A percentile compares a stretch with the other conserved stretches of the same genome.
phyloP scores from a whole-genome alignment of 2,329 filamentous ascomycete genomes.

The Neofusicoccum umdonicola region DNA sequence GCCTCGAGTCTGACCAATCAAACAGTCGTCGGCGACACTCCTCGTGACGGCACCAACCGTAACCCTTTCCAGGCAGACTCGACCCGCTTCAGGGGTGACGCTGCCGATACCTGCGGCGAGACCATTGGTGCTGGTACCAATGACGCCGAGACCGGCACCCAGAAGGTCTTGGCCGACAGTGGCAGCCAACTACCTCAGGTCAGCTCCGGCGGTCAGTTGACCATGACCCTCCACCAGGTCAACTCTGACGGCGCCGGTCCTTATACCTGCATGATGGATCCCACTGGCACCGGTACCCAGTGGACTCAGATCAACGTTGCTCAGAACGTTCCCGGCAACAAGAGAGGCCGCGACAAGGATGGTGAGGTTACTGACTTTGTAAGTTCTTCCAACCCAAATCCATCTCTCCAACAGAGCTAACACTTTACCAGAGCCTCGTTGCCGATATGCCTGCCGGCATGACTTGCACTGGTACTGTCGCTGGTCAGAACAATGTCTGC shows the following conservation, averaged over 20 bases:
- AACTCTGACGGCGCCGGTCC: constrained; percentile 66
- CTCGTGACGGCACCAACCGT: constrained; percentile 60
- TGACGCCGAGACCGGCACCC: constrained; percentile 56
- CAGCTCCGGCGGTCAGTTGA: constrained; percentile 54
- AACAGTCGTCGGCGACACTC: constrained; percentile 53
- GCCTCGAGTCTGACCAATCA: constrained; percentile 5
- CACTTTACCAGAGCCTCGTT: constrained; percentile 48
- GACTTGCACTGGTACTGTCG: constrained; percentile 59
- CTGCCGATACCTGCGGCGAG: constrained; percentile 56
- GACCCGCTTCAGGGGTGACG: constrained; percentile 59
- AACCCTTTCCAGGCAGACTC: constrained; percentile 63
- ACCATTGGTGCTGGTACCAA: constrained; percentile 58
- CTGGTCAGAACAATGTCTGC: constrained; percentile 59
- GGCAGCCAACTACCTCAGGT: constrained; percentile 60
- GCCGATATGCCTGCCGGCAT: constrained; percentile 56
- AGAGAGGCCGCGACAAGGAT: constrained; percentile 40
- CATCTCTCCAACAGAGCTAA: neutral
- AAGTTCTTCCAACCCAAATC: constrained; percentile 9
- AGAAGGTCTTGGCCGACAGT: constrained; percentile 57
- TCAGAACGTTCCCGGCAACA: constrained; percentile 52
- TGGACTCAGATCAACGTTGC: constrained; percentile 58
- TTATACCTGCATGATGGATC: constrained; percentile 64
- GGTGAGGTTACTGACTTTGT: constrained; percentile 21
- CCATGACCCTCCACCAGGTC: constrained; percentile 66
- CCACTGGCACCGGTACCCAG: constrained; percentile 55